Percentiles rank a stretch among this genome's conserved stretches.
phyloP scores from a whole-genome alignment of 495 filamentous ascomycete genomes.

The Viridothelium virens region DNA sequence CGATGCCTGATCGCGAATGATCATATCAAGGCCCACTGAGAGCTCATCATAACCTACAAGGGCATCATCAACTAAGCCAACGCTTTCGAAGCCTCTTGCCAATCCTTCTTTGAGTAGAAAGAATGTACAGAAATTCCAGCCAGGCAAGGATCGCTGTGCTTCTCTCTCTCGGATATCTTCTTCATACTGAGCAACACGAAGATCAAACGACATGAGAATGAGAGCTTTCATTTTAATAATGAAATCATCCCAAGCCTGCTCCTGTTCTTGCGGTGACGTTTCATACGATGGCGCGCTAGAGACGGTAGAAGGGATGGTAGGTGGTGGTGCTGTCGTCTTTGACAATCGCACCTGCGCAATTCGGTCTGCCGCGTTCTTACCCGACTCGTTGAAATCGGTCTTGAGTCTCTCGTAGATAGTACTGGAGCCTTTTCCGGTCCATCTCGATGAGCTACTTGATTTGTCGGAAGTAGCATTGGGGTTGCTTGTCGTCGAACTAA shows the following conservation, averaged over 20 bases:
- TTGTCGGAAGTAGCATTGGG: conserved; percentile 38
- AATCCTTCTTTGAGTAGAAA: conserved; percentile 96
- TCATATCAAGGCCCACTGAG: conserved; percentile 70
- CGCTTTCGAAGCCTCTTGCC: conserved; percentile 88
- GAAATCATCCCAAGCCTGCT: conserved; percentile 73
- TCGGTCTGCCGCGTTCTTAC: conserved; percentile 68
- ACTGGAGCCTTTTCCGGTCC: conserved; percentile 63
- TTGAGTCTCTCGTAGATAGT: conserved; percentile 85
- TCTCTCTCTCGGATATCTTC: conserved; percentile 95
- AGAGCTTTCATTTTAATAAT: conserved; percentile 77
- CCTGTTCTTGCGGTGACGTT: conserved; percentile 60
- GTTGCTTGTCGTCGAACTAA: conserved; percentile 32
- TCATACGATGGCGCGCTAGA: conserved; percentile 29
- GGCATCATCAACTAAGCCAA: conserved; percentile 91
- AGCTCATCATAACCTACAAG: conserved; percentile 89
- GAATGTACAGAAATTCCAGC: conserved; percentile 99
- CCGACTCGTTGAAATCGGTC: conserved; percentile 81
- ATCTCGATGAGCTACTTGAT: conserved; percentile 50
- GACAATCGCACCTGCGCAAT: conserved; percentile 76
- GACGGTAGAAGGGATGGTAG: conserved; percentile 28
- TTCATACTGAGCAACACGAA: conserved; percentile 87
- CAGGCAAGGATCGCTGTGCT: conserved; percentile 75
- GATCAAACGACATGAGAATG: conserved; percentile 84
- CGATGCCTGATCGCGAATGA: conserved; percentile 64
- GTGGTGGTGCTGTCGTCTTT: conserved; percentile 37